These are phyloP conservation scores for Backusella parvicylindrica DNA, from an alignment of 192 early-diverging fungal genomes.

Conservation along the genomic window DNA sequence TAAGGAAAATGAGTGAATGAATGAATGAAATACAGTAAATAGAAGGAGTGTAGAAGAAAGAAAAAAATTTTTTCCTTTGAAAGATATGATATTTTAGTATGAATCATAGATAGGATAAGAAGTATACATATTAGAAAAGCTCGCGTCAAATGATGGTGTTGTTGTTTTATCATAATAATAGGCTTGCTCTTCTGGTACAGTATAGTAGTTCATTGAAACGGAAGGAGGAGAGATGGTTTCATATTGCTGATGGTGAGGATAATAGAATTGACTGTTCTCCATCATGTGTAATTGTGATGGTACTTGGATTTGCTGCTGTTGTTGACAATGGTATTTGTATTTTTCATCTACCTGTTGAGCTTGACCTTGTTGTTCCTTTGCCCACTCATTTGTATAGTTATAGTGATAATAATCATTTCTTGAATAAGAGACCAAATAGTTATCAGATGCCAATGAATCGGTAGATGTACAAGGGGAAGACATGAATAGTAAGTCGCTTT, in stretches of 20 bases:
- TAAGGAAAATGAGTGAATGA: not conserved
- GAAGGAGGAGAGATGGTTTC: not conserved
- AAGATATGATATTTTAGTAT: not conserved
- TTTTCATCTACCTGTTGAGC: not conserved
- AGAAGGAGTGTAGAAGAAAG: not conserved
- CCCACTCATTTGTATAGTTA: not conserved
- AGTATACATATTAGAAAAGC: not conserved
- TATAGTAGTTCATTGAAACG: not conserved
- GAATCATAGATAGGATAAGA: not conserved
- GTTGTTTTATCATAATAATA: not conserved
- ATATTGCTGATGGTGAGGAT: not conserved
- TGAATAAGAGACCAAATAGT: not conserved
- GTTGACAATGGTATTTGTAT: not conserved
- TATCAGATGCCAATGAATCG: constrained; percentile 1
- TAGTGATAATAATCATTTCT: not conserved
- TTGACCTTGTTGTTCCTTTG: not conserved
- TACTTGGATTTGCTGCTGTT: not conserved
- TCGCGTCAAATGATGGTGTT: not conserved
- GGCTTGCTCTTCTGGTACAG: not conserved
- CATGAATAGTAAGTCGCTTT: not conserved
- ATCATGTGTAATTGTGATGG: not conserved
- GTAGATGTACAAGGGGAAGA: constrained; percentile 1
- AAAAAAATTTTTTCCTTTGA: not conserved
- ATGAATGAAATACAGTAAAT: not conserved
- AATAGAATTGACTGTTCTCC: not conserved